Conservation (phyloP, 2,329 filamentous ascomycete species). For the Phoma sp. region DNA sequence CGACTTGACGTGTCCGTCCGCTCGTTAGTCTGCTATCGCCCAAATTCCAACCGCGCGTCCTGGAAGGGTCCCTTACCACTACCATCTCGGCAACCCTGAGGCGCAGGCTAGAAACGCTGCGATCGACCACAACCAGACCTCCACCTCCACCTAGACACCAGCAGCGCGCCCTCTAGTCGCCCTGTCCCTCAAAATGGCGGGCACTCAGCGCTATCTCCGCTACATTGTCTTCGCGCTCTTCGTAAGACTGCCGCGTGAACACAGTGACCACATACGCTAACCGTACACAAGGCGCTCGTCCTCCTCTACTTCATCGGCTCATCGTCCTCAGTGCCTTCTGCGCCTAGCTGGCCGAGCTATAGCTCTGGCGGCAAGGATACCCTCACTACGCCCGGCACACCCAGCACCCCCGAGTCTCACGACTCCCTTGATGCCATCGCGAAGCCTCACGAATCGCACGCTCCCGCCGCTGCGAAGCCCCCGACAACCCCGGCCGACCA, state of each 20-base stretch:
- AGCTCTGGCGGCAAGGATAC: constrained; percentile 23
- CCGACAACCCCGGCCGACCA: constrained; percentile 44
- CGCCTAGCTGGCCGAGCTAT: constrained; percentile 39
- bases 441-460: constrained; percentile 19
- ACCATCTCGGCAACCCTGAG: constrained; percentile 13
- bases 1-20: constrained; percentile 7
- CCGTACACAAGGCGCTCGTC: constrained; percentile 60
- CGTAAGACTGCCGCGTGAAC: constrained; percentile 59
- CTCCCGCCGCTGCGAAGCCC: constrained; percentile 19
- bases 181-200: constrained; percentile 64
- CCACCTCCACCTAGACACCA: constrained; percentile 1
- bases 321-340: constrained; percentile 56
- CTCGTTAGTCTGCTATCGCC: background rate
- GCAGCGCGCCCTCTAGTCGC: constrained; percentile 22
- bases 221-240: constrained; percentile 82
- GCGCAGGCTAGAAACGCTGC: constrained; percentile 16
- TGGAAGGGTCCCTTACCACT: background rate
- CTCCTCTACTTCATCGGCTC: constrained; percentile 84
- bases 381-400: constrained; percentile 19
- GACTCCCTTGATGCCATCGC: constrained; percentile 1
- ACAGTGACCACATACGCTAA: constrained; percentile 15
- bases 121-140: background rate
- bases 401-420: constrained; percentile 25
- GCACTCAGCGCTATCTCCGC: constrained; percentile 73
- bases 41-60: constrained; percentile 1